phyloP scores from a whole-genome alignment of 2,329 filamentous ascomycete genomes.

The Zymoseptoria crescenta region DNA sequence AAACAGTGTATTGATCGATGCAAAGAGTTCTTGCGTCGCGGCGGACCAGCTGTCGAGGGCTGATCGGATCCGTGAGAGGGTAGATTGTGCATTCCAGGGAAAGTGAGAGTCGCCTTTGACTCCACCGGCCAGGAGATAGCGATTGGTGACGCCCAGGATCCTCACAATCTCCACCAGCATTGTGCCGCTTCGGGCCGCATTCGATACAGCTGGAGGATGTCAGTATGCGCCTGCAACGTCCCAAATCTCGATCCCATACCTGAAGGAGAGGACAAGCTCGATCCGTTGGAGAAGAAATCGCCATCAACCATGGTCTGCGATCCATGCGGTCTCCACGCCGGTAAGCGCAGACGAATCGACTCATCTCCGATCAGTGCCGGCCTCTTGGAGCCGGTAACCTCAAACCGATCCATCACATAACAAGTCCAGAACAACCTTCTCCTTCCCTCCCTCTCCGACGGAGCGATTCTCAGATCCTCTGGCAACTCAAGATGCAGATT shows the following conservation, averaged over 20 bases:
- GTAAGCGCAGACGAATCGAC: conserved; percentile 65
- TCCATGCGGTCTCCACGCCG: conserved; percentile 61
- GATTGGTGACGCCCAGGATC: conserved; percentile 74
- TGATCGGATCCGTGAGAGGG: conserved; percentile 75
- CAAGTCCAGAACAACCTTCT: conserved; percentile 83
- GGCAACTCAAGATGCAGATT: conserved; percentile 73
- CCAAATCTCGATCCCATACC: not conserved
- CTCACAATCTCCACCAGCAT: conserved; percentile 80
- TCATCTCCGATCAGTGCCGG: conserved; percentile 74
- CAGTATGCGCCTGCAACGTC: not conserved
- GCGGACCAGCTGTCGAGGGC: conserved; percentile 80
- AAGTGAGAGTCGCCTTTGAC: conserved; percentile 87
- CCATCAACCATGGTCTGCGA: conserved; percentile 60
- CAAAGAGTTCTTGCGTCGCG: conserved; percentile 71
- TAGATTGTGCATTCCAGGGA: conserved; percentile 81
- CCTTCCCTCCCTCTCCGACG: conserved; percentile 65
- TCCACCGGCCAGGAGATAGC: conserved; percentile 75
- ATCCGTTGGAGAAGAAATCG: conserved; percentile 70
- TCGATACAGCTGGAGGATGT: conserved; percentile 39
- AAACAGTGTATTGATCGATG: conserved; percentile 66
- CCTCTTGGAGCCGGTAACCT: conserved; percentile 70
- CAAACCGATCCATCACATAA: conserved; percentile 78
- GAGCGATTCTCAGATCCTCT: conserved; percentile 51
- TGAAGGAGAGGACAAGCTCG: conserved; percentile 50
- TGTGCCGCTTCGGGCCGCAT: conserved; percentile 61